Base-by-base conservation (phyloP, 2,329 filamentous ascomycete species). In the Aspergillus bombycis region DNA sequence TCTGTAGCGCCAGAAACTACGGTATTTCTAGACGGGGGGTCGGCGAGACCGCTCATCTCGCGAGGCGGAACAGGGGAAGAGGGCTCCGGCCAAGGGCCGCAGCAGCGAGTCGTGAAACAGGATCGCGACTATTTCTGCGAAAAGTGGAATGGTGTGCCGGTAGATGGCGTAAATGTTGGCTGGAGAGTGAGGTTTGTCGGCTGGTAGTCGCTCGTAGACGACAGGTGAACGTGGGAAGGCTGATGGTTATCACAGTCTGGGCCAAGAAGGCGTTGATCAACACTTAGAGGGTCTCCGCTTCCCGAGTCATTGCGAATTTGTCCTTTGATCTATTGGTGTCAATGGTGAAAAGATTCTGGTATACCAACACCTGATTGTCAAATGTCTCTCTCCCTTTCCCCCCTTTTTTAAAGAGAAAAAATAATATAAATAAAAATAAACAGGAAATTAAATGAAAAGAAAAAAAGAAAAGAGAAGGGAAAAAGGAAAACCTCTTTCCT, bases 11-110 rank as follows among this genome's bases (percentile, higher is more conserved):
- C 75, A 64, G 81, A 72, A 67, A 65, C 54, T 41, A 85, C 83
- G 48, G 81, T 79, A 68, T 79, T 83, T 71, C 81, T 79, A 46
- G 77, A 70, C 46, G 77, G 78, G 56, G 74, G 73, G 67, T 80
- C 78, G 66, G 77, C 77, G 64, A 80, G 71, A 69, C 78, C 69
- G 68, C 74, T 79, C 79, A 80, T 80, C 58, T 71, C 68, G 72
- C 65, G 73, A 70, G 68, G 62, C 61, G 57, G 62, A 67, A 59
- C 62, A 68, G 61, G 63, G 64, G 58, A 36, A 62, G 56, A 62
- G 61, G 57, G 57, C 36, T 46, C 58, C 62, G 64, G 67, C 65
- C 65, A 62, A 59, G 48, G 61, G 62, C 63, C 64, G 65, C 58
- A 63, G 55, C 52, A 56, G 62, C 58, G 62, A 55, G 48, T 62